Conservation (phyloP, 2,329 filamentous ascomycete genomes). For the Neonectria faginata region DNA sequence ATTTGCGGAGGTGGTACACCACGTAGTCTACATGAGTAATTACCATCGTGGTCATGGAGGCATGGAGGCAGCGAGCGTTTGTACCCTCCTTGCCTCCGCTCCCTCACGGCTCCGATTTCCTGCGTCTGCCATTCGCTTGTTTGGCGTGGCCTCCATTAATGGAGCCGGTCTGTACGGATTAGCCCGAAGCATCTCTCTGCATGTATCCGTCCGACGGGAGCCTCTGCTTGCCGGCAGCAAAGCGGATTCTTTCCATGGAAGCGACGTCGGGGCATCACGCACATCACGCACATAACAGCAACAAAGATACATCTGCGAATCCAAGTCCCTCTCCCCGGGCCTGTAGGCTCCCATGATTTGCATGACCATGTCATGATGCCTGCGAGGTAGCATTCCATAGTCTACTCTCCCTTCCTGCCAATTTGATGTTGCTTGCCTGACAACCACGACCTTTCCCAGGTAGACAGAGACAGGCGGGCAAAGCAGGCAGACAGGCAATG, state of each 20-base stretch:
- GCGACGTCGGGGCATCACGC: constrained; percentile 28
- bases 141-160: constrained; percentile 9
- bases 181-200: constrained; percentile 22
- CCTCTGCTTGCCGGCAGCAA: constrained; percentile 27
- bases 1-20: constrained; percentile 23
- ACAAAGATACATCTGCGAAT: constrained; percentile 3
- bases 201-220: constrained; percentile 20
- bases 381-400: constrained; percentile 10
- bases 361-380: constrained; percentile 13
- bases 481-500: constrained; percentile 1
- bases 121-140: constrained; percentile 19
- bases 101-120: constrained; percentile 19
- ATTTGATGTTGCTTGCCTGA: constrained; percentile 12
- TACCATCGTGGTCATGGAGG: constrained; percentile 2
- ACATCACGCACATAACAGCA: constrained; percentile 19
- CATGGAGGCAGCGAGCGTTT: not conserved
- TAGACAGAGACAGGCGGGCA: not conserved
- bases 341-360: constrained; percentile 22
- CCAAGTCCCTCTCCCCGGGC: not conserved
- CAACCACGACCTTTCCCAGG: constrained; percentile 9
- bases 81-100: constrained; percentile 16
- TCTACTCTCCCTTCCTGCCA: constrained; percentile 6
- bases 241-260: constrained; percentile 25
- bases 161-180: constrained; percentile 12
- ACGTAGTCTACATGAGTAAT: not conserved